Conservation (phyloP, 495 filamentous ascomycete species). For the Hypoxylon intermedium region DNA sequence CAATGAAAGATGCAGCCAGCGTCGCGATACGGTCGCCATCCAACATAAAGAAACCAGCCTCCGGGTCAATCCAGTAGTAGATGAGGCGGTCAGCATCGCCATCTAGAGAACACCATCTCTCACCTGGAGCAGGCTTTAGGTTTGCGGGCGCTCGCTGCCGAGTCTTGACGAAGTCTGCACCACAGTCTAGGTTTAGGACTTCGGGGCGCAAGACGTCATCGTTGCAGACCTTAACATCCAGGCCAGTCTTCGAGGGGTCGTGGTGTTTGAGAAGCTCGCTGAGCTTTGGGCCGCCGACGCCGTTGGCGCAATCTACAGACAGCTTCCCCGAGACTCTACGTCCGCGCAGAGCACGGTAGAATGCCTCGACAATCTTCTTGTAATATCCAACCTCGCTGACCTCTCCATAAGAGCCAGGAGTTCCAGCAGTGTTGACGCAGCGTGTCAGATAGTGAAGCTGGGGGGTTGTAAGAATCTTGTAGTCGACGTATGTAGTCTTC, state of each 20-base stretch:
- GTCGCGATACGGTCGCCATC: slow-evolving; percentile 98
- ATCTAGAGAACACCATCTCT: slow-evolving; percentile 89
- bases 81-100: slow-evolving; percentile 95
- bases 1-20: slow-evolving; percentile 91
- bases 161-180: slow-evolving; percentile 97
- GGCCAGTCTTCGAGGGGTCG: slow-evolving; percentile 65
- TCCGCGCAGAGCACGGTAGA: slow-evolving; percentile 78
- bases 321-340: slow-evolving; percentile 72
- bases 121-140: slow-evolving; percentile 74
- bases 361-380: slow-evolving; percentile 83
- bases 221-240: slow-evolving; percentile 88
- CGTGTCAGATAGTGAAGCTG: slow-evolving; percentile 96
- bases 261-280: slow-evolving; percentile 85
- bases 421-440: slow-evolving; percentile 89
- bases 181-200: slow-evolving; percentile 86
- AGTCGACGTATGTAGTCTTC: slow-evolving; percentile 75
- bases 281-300: slow-evolving; percentile 93
- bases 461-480: slow-evolving; percentile 88
- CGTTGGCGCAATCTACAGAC: slow-evolving; percentile 95
- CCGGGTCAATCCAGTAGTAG: slow-evolving; percentile 89
- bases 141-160: slow-evolving; percentile 88
- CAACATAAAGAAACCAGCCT: slow-evolving; percentile 83
- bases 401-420: slow-evolving; percentile 82
- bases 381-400: slow-evolving; percentile 92
- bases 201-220: slow-evolving; percentile 90